Evolutionary conservation across 2,329 filamentous ascomycete species (phyloP).

Genomic region (Nothophaeocryptopus gaeumannii): DNA sequence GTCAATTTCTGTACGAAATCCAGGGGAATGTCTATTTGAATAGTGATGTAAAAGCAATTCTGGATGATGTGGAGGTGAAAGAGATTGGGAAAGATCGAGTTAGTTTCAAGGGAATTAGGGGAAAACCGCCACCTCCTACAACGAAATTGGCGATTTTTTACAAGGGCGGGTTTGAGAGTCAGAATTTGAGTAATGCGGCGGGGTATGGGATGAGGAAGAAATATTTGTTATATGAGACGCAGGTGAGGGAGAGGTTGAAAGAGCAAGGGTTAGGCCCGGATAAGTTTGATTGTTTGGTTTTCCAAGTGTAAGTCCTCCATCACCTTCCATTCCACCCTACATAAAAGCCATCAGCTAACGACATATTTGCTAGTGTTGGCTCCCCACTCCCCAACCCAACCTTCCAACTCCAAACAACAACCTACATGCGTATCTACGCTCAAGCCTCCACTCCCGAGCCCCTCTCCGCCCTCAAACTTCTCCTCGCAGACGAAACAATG

Average conservation of each 20-base stretch:
- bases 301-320: conserved; percentile 27
- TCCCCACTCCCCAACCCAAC: conserved; percentile 44
- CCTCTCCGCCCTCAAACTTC: conserved; percentile 30
- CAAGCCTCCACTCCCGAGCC: conserved; percentile 30
- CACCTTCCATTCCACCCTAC: conserved; percentile 36
- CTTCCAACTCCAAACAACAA: conserved; percentile 48
- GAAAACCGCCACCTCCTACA: conserved; percentile 48
- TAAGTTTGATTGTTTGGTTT: conserved; percentile 17
- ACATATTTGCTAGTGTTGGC: conserved; percentile 40
- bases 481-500: conserved; percentile 45
- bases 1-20: conserved; percentile 55
- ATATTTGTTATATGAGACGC: conserved; percentile 44
- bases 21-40: conserved; percentile 58
- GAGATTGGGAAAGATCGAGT: conserved; percentile 51
- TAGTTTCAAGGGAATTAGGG: conserved; percentile 46
- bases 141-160: conserved; percentile 53
- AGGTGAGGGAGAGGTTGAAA: conserved; percentile 41
- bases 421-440: conserved; percentile 45
- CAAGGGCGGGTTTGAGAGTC: conserved; percentile 47
- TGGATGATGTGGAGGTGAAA: conserved; percentile 52
- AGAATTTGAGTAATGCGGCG: conserved; percentile 44
- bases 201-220: conserved; percentile 48
- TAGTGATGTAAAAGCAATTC: conserved; percentile 54
- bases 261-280: neutral
- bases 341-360: conserved; percentile 16